A percentile compares a stretch with the other conserved stretches of the same genome.
These are phyloP conservation scores for Backusella circina DNA, from an alignment of 192 early-diverging fungal species.

Conservation along the genomic window DNA sequence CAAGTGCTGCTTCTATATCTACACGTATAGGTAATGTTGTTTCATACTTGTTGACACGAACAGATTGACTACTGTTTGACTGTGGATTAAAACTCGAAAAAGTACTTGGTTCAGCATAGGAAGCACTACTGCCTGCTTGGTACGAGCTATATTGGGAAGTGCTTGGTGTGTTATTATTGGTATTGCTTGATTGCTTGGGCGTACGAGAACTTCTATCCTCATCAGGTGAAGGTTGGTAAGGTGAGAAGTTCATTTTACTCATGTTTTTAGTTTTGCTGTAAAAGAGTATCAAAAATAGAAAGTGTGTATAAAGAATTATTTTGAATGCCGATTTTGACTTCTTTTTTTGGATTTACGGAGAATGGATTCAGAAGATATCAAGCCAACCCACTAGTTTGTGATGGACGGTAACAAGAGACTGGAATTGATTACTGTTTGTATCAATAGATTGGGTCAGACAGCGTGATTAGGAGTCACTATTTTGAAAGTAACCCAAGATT, in stretches of 20 bases:
- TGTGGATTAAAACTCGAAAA: constrained; percentile 24
- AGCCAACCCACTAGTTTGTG: no score
- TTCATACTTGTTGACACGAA: constrained; percentile 79
- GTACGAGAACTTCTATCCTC: constrained; percentile 28
- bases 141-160: constrained; percentile 13
- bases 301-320: no score
- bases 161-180: neutral
- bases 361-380: no score
- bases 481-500: no score
- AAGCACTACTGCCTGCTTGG: constrained; percentile 22
- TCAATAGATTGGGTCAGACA: no score
- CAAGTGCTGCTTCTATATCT: constrained; percentile 71
- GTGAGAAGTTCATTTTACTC: constrained; percentile 32
- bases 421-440: no score
- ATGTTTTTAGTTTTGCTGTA: no score
- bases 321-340: no score
- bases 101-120: constrained; percentile 15
- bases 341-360: no score
- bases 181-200: constrained; percentile 5
- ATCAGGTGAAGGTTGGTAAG: constrained; percentile 46
- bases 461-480: no score
- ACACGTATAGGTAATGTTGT: constrained; percentile 64
- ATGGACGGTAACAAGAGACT: no score
- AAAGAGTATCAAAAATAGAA: no score
- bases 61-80: constrained; percentile 6